phyloP scores from a whole-genome alignment of 805 yeast species.

The Candida sphagnicola region DNA sequence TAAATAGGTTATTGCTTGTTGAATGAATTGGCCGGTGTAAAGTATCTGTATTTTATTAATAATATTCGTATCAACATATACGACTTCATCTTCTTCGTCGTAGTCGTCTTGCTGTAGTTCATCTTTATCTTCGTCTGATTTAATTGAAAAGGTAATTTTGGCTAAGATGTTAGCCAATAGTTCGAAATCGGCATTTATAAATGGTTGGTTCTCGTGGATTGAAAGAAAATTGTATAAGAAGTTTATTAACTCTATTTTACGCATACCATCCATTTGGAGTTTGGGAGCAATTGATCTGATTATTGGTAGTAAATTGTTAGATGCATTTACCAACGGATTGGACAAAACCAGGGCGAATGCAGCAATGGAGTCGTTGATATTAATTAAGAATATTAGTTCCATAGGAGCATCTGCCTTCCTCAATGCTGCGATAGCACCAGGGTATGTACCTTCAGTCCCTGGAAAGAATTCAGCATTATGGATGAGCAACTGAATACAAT shows the following conservation, averaged over 20 bases:
- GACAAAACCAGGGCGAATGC: background rate
- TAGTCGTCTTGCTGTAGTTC: slow-evolving; percentile 15
- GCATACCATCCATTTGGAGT: background rate
- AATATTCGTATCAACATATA: slow-evolving; percentile 5
- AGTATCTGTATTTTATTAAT: slow-evolving; percentile 11
- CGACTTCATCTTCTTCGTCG: slow-evolving; percentile 13
- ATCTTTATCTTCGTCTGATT: slow-evolving; percentile 17
- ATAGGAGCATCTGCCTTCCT: background rate
- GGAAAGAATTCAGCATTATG: background rate
- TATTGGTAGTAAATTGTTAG: background rate
- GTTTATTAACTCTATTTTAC: slow-evolving; percentile 5
- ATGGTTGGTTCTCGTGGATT: slow-evolving; percentile 13
- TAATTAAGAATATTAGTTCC: background rate
- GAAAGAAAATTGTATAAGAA: slow-evolving; percentile 16
- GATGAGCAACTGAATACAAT: background rate
- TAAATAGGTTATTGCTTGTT: slow-evolving; percentile 14
- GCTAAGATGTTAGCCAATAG: slow-evolving; percentile 14
- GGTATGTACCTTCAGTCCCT: slow-evolving; percentile 1
- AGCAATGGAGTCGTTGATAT: slow-evolving; percentile 1
- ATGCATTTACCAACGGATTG: background rate
- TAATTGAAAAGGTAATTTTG: slow-evolving; percentile 13
- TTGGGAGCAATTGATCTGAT: background rate
- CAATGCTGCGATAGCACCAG: background rate
- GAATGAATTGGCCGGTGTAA: slow-evolving; percentile 19
- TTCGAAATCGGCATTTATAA: slow-evolving; percentile 14